Evolutionary conservation across 2,329 filamentous ascomycete genomes (phyloP).

Genomic region (Pseudovirgaria hyperparasitica): DNA sequence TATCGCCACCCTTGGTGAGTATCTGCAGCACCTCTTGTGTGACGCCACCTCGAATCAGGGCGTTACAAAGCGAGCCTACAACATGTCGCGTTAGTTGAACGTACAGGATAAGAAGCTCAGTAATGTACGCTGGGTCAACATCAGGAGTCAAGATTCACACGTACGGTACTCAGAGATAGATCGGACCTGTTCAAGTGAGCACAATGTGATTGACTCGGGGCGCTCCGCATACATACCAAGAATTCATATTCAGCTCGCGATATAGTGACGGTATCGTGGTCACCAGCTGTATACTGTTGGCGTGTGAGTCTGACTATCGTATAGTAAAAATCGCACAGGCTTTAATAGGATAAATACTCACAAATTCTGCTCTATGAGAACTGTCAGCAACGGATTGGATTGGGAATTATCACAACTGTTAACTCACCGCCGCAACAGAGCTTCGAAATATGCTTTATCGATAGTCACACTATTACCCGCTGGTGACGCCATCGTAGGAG

Average conservation of each 20-base stretch:
- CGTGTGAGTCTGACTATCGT: too few relatives aligned
- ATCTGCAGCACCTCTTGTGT: slow-evolving; percentile 37
- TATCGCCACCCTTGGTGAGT: slow-evolving; percentile 16
- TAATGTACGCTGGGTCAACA: slow-evolving; percentile 4
- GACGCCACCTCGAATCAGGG: slow-evolving; percentile 38
- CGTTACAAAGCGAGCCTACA: slow-evolving; percentile 32
- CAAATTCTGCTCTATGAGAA: slow-evolving; percentile 33
- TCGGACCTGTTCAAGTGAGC: not conserved
- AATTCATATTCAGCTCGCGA: slow-evolving; percentile 48
- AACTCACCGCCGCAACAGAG: slow-evolving; percentile 47
- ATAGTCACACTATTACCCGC: slow-evolving; percentile 41
- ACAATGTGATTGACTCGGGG: not conserved
- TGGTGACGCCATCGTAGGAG: slow-evolving; percentile 7
- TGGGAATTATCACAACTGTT: too few relatives aligned
- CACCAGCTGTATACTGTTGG: slow-evolving; percentile 20
- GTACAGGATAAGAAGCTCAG: slow-evolving; percentile 34
- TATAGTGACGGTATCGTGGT: slow-evolving; percentile 38
- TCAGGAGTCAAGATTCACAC: too few relatives aligned
- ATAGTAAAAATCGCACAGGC: too few relatives aligned
- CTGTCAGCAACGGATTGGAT: slow-evolving; percentile 15
- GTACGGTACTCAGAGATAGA: too few relatives aligned
- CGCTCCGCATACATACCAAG: slow-evolving; percentile 33
- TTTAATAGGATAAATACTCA: too few relatives aligned
- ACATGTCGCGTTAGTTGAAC: slow-evolving; percentile 8
- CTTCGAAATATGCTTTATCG: slow-evolving; percentile 48